Conservation (phyloP, 306 rosid genomes). For the Trichosanthes truncata region DNA sequence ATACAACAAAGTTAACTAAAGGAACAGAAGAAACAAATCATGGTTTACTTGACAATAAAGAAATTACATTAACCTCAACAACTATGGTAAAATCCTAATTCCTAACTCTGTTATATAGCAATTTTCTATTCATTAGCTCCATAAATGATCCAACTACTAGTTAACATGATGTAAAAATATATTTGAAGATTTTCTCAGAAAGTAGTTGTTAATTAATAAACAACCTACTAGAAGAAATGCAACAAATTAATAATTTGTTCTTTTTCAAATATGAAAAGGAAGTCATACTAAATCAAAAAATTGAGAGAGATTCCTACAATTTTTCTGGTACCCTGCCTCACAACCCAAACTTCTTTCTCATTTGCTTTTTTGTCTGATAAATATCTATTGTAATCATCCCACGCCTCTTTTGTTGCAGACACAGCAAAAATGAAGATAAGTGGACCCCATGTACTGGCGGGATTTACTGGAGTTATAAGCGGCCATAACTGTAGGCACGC, state of each 20-base stretch:
- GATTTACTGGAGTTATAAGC: constrained; percentile 96
- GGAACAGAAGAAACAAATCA: constrained; percentile 12
- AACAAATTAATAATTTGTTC: not conserved
- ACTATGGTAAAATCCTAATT: not conserved
- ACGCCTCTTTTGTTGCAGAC: constrained; percentile 95
- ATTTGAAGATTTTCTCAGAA: not conserved
- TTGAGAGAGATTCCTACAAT: constrained; percentile 36
- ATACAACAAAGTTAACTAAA: constrained; percentile 15
- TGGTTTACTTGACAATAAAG: not conserved
- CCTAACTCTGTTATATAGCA: not conserved
- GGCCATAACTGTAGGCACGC: constrained; percentile 99
- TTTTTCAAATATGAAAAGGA: not conserved
- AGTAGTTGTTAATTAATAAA: not conserved
- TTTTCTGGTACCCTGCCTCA: constrained; percentile 66
- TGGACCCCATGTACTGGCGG: constrained; percentile 99
- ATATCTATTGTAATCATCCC: constrained; percentile 97
- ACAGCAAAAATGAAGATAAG: constrained; percentile 96
- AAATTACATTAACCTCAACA: not conserved
- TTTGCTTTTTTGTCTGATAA: constrained; percentile 96
- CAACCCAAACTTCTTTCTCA: constrained; percentile 93
- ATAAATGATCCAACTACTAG: not conserved
- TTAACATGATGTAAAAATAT: not conserved
- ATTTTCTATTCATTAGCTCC: not conserved
- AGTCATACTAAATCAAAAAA: constrained; percentile 1
- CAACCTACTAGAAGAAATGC: not conserved